Conservation (phyloP, 129 eudicot genomes). For the Tanacetum coccineum region DNA sequence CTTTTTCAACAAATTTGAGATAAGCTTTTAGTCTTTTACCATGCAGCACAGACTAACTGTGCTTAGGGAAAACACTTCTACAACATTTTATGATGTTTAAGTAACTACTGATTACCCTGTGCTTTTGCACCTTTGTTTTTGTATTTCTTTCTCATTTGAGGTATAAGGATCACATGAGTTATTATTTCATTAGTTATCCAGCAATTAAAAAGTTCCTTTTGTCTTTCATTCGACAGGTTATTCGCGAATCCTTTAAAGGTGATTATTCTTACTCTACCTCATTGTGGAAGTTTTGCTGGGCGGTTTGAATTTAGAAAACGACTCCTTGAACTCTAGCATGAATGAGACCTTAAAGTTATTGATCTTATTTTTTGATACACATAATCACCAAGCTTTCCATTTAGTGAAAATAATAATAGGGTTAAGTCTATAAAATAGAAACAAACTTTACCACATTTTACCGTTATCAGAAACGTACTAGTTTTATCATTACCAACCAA, state of each 20-base stretch:
- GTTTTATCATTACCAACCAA: too few relatives aligned
- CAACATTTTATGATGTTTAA: too few relatives aligned
- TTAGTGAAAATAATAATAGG: not conserved
- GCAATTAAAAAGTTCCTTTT: not conserved
- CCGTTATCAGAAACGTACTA: too few relatives aligned
- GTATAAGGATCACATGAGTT: not conserved
- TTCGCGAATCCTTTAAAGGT: constrained; percentile 75
- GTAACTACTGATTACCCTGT: too few relatives aligned
- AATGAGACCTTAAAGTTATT: constrained; percentile 9
- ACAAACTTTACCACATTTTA: too few relatives aligned
- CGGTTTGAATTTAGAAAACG: not conserved
- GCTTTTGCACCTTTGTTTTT: too few relatives aligned
- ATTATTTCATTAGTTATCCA: not conserved
- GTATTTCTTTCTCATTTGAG: too few relatives aligned
- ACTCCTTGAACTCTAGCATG: constrained; percentile 4
- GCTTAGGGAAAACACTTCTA: too few relatives aligned
- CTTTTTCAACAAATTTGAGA: too few relatives aligned
- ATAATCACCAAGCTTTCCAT: not conserved
- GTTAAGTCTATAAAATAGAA: too few relatives aligned
- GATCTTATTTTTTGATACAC: constrained; percentile 1
- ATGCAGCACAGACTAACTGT: too few relatives aligned
- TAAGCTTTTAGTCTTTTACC: too few relatives aligned
- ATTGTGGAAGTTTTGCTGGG: not conserved
- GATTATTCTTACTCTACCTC: constrained; percentile 22
- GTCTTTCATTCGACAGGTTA: constrained; percentile 42